Evolutionary conservation across 2,329 filamentous ascomycete genomes (phyloP), one percentile per base, ranked within the genome.

Genomic region (Calonectria pseudoreteaudii): DNA sequence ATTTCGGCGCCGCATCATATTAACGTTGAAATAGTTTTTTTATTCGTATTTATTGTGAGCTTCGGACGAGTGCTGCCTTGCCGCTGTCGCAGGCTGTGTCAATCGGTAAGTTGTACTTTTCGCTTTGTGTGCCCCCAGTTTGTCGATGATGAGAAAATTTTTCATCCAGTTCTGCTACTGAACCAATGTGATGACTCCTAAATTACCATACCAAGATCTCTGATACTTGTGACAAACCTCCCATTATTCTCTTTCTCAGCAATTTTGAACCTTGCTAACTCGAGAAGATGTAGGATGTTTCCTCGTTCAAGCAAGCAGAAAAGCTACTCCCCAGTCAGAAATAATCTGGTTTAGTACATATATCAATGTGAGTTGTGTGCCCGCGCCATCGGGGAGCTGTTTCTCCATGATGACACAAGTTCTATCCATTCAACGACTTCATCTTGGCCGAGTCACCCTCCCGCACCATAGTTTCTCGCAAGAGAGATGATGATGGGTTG

Each of bases 81-180:
- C n/a, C n/a, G n/a, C n/a, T n/a, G n/a, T n/a, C n/a, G n/a, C n/a
- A n/a, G n/a, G n/a, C n/a, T n/a, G n/a, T 58, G 28, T 47, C 4
- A 20, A 28, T 38, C 16, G 56, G 62, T 69, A 77, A 76, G 79
- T 80, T 66, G 58, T 70, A 70, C 11, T 31, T 30, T 31, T 30
- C 11, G 6, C 13, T 73, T 10, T 47, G 41, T 20, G 18, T 52
- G 3, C 28, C 28, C 18, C 31, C 13, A 44, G 44, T 30, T 64
- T 68, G 85, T 88, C 83, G 81, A 88, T 93, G 92, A 94, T 93
- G 92, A 93, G 86, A 91, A 87, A 86, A 80, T 77, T 85, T 86
- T 87, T 87, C 84, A 87, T 89, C 89, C 92, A 94, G 92, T 94
- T 94, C 92, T 94, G 92, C 92, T 94, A 90, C 92, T 93, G 92